phyloP scores from a whole-genome alignment of 176 grass and related monocot genomes.

The Puccinellia tenuiflora region DNA sequence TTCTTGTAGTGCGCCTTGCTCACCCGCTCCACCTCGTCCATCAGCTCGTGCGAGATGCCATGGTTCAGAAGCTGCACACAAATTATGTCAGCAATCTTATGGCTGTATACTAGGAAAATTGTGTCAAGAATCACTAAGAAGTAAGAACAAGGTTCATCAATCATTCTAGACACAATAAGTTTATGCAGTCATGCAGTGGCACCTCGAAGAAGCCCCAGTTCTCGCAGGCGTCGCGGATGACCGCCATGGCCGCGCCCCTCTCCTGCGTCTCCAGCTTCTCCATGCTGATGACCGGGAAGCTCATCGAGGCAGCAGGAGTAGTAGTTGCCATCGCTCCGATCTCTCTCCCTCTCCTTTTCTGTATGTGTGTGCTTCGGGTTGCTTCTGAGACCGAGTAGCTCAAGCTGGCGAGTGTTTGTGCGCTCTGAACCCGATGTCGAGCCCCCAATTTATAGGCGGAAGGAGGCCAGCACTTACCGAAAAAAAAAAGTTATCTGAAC shows the following conservation, averaged over 20 bases:
- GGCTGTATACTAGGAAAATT: not conserved
- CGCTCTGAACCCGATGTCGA: not conserved
- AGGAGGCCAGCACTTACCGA: not conserved
- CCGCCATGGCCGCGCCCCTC: slow-evolving; percentile 46
- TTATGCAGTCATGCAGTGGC: not conserved
- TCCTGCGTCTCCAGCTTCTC: slow-evolving; percentile 59
- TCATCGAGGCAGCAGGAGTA: not conserved
- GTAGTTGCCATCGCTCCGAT: not conserved
- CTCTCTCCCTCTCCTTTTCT: not conserved
- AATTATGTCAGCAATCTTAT: not conserved
- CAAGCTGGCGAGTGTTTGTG: not conserved
- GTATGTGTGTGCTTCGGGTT: not conserved
- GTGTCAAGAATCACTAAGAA: not conserved
- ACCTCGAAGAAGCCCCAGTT: slow-evolving; percentile 99
- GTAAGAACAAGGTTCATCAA: not conserved
- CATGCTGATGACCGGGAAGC: slow-evolving; percentile 86
- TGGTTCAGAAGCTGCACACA: slow-evolving; percentile 70
- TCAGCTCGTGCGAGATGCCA: slow-evolving; percentile 72
- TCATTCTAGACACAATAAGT: not conserved
- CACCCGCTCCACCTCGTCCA: slow-evolving; percentile 89
- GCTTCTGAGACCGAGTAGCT: not conserved
- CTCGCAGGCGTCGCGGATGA: slow-evolving; percentile 78
- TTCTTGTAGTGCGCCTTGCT: slow-evolving; percentile 75
- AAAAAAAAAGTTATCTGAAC: too few relatives aligned
- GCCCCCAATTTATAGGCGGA: slow-evolving; percentile 57